These are phyloP conservation scores for Pueraria montana DNA, from an alignment of 306 rosid genomes.

Conservation along the genomic window DNA sequence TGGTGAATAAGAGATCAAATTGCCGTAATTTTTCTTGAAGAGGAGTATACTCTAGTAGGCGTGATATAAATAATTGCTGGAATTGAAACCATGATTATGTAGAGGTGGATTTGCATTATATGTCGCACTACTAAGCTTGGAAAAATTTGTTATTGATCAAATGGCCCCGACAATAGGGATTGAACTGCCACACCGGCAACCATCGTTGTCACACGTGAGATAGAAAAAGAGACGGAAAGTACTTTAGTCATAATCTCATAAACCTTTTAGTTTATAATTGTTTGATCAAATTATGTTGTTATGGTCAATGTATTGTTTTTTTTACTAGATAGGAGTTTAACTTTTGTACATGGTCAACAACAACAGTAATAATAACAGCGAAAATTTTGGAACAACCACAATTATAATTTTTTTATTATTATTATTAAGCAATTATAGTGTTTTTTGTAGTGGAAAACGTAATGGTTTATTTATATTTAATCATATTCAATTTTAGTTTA, in stretches of 20 bases:
- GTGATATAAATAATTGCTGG: too few relatives aligned
- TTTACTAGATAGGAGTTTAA: background rate
- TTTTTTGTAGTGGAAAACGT: background rate
- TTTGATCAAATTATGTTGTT: background rate
- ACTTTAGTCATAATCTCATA: background rate
- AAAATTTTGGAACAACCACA: too few relatives aligned
- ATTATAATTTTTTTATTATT: too few relatives aligned
- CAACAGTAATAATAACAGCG: too few relatives aligned
- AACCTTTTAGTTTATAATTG: background rate
- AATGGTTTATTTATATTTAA: background rate
- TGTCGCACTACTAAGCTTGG: too few relatives aligned
- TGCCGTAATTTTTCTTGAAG: too few relatives aligned
- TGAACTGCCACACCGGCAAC: background rate
- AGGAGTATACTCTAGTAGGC: too few relatives aligned
- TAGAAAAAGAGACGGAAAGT: background rate
- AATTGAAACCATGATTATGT: too few relatives aligned
- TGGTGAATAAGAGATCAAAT: too few relatives aligned
- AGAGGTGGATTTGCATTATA: too few relatives aligned
- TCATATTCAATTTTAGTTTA: background rate
- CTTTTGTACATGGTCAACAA: too few relatives aligned
- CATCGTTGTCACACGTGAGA: background rate
- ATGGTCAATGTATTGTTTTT: background rate
- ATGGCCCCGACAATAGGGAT: background rate
- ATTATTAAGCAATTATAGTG: too few relatives aligned
- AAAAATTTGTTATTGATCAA: background rate